These are phyloP conservation scores for Myotisia sp. DNA, from an alignment of 2,329 filamentous ascomycete species.

Conservation along the genomic window DNA sequence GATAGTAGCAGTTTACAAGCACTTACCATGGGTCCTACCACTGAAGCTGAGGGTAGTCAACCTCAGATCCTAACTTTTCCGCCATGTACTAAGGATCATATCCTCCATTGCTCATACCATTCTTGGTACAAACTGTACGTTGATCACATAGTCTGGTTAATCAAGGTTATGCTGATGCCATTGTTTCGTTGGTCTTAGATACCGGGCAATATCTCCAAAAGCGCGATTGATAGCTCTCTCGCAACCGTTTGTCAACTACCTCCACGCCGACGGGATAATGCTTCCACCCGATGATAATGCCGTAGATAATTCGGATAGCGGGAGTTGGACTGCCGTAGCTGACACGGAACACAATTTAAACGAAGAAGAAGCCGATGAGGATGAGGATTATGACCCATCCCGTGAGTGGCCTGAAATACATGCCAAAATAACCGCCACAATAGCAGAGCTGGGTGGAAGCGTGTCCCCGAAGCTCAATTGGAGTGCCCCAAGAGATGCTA, in stretches of 20 bases:
- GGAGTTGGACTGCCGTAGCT: constrained; percentile 43
- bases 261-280: constrained; percentile 83
- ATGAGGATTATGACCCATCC: constrained; percentile 43
- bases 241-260: constrained; percentile 63
- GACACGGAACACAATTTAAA: constrained; percentile 31
- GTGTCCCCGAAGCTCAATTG: constrained; percentile 93
- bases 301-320: constrained; percentile 24
- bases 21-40: no score
- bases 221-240: constrained; percentile 70
- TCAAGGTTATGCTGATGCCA: no score
- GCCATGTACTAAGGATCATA: constrained; percentile 70
- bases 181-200: no score
- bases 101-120: constrained; percentile 88
- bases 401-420: constrained; percentile 56
- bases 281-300: constrained; percentile 42
- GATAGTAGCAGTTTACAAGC: no score
- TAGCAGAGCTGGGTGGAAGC: constrained; percentile 66
- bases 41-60: no score
- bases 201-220: constrained; percentile 68
- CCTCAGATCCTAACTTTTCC: no score
- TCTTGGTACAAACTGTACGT: constrained; percentile 67
- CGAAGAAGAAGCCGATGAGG: constrained; percentile 45
- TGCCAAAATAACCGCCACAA: constrained; percentile 58
- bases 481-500: constrained; percentile 91
- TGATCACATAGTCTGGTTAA: no score